phyloP scores from a whole-genome alignment of 768 basidiomycete genomes.

The Nevesoporus exiguus region DNA sequence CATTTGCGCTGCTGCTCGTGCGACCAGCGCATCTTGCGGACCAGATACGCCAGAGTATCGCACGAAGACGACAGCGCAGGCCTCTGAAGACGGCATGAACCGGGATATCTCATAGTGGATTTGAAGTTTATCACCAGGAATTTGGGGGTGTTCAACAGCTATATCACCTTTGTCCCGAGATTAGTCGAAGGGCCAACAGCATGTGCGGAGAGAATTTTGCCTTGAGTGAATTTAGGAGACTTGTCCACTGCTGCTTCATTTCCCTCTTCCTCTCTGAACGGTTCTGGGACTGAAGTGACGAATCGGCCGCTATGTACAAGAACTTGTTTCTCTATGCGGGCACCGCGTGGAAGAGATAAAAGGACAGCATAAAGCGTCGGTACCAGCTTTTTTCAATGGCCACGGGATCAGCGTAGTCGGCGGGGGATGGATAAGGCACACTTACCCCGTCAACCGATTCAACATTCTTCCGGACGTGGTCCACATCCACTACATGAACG shows the following conservation, averaged over 20 bases:
- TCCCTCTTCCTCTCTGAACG: slow-evolving; percentile 30
- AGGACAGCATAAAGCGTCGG: slow-evolving; percentile 60
- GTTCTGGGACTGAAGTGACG: slow-evolving; percentile 30
- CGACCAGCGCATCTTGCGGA: slow-evolving; percentile 7
- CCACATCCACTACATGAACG: slow-evolving; percentile 36
- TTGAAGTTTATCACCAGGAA: slow-evolving; percentile 4
- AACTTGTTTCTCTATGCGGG: slow-evolving; percentile 74
- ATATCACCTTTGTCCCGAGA: slow-evolving; percentile 19
- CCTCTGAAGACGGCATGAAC: slow-evolving; percentile 38
- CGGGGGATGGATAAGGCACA: not conserved
- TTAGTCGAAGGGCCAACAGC: not conserved
- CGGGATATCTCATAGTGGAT: slow-evolving; percentile 50
- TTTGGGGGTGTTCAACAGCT: slow-evolving; percentile 2
- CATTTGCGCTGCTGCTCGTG: slow-evolving; percentile 12
- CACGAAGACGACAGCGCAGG: slow-evolving; percentile 44
- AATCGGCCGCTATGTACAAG: slow-evolving; percentile 65
- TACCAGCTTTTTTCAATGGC: slow-evolving; percentile 13
- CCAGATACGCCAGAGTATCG: slow-evolving; percentile 25
- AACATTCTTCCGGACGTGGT: slow-evolving; percentile 41
- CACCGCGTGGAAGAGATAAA: slow-evolving; percentile 66
- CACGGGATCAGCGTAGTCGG: not conserved
- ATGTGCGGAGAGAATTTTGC: slow-evolving; percentile 27
- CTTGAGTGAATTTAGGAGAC: slow-evolving; percentile 39
- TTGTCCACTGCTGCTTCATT: slow-evolving; percentile 30
- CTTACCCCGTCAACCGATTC: slow-evolving; percentile 22